Conservation (phyloP, 495 filamentous ascomycete species). For the Penicillium steckii region DNA sequence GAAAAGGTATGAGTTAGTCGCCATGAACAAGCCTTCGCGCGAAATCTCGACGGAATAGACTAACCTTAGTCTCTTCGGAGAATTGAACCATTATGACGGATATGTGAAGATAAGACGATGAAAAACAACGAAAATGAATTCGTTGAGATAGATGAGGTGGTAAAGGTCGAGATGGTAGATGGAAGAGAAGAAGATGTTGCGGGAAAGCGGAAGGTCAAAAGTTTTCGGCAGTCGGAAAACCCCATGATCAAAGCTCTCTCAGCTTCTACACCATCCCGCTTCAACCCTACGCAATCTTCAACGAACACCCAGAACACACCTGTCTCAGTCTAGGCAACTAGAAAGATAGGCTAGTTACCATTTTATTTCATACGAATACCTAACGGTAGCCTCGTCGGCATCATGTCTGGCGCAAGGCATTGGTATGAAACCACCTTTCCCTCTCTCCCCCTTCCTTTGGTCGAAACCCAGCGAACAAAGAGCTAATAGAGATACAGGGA, state of each 20-base stretch:
- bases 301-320: neutral
- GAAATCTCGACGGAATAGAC: constrained; percentile 4
- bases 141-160: constrained; percentile 1
- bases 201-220: constrained; percentile 22
- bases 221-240: constrained; percentile 32
- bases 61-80: constrained; percentile 95
- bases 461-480: neutral
- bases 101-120: neutral
- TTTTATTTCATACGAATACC: neutral
- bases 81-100: constrained; percentile 70
- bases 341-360: neutral
- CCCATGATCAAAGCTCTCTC: constrained; percentile 5
- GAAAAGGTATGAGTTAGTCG: constrained; percentile 7
- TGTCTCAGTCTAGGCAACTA: neutral
- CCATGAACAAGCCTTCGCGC: neutral
- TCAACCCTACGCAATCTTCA: neutral
- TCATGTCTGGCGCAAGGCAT: constrained; percentile 75
- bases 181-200: constrained; percentile 9
- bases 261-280: neutral
- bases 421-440: constrained; percentile 54
- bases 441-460: neutral
- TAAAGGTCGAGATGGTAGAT: constrained; percentile 1
- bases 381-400: constrained; percentile 17
- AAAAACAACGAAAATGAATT: neutral
- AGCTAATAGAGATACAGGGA: constrained; percentile 60